Base-by-base conservation (phyloP, 176 grass and related monocot species). In the Rhipidocladum racemiflorum region DNA sequence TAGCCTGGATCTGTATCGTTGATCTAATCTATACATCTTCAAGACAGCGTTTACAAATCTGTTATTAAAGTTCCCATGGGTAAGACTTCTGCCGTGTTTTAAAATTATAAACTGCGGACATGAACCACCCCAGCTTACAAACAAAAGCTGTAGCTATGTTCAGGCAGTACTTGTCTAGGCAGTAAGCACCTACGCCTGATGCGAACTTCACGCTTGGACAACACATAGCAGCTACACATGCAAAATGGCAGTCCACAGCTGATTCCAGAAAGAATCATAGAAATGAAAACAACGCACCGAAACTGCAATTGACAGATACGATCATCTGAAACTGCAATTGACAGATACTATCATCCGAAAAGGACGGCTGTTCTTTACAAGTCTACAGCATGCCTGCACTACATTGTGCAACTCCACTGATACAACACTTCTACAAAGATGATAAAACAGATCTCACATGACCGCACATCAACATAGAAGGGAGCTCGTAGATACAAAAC, bases 381-480 rank as follows among this genome's bases (percentile, higher is more conserved):
- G 32, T 29, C 29, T 55, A 63, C 55, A 63, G 36, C 64, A 68
- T 30, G 35, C 11, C 13, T 72, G 25, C 72, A 76, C n/a, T 84
- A 45, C 21, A 15, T 21, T 66, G 44, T 30, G 44, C 32, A 27
- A 38, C 6, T 23, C 66, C 68, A 67, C 46, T 25, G 21, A 29
- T 65, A 72, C 11, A 59, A 39, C 53, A 83, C 48, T 74, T 72
- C 3, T 60, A 81, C 38, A 50, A 21, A 68, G 61, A 67, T 44
- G 62, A 61, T 20, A 81, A 40, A 45, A 65, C 70, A 80, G 13
- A 74, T 35, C 57, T 74, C 68, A 83, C 63, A 46, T 34, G 54
- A 16, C 42, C 9, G 9, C 21, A 32, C n/a, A 61, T 36, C 10
- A 68, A 70, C 51, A 81, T 24, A 30, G 23, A 68, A 69, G n/a